Percentiles rank a stretch among this genome's conserved stretches.
Conservation (phyloP, 257 asterid species). For the Capsicum pubescens region DNA sequence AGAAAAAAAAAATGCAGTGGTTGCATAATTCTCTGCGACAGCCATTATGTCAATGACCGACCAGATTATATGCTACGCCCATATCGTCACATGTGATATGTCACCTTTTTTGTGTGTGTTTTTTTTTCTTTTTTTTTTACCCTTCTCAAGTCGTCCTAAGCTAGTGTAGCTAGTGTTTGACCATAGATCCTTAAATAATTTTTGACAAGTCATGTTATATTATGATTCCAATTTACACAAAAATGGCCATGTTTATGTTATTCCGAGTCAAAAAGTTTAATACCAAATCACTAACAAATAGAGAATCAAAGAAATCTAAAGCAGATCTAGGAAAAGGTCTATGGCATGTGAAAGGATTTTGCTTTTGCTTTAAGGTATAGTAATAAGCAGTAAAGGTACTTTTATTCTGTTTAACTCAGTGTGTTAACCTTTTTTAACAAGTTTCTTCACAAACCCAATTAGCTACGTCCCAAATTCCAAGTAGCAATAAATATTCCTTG, state of each 20-base stretch:
- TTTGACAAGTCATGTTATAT: too few species aligned
- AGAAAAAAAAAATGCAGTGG: neutral
- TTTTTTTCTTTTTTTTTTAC: neutral
- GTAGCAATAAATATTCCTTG: neutral
- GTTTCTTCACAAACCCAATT: neutral
- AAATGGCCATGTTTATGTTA: neutral
- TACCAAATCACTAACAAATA: neutral
- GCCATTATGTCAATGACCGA: slow-evolving; percentile 22
- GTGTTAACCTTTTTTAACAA: neutral
- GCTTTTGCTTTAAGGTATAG: slow-evolving; percentile 13
- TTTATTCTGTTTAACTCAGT: neutral
- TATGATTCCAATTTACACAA: neutral
- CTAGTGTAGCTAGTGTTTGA: too few species aligned
- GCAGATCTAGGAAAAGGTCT: slow-evolving; percentile 1
- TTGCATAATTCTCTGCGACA: slow-evolving; percentile 7
- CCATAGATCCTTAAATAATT: too few species aligned
- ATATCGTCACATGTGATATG: slow-evolving; percentile 5
- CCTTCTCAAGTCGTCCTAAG: too few species aligned
- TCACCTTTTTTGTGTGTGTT: neutral
- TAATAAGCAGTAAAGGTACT: neutral
- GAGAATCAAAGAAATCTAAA: neutral
- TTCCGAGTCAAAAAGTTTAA: neutral
- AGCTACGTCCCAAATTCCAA: neutral
- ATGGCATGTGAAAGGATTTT: neutral
- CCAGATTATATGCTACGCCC: slow-evolving; percentile 23